Conservation (phyloP, 2,329 filamentous ascomycete genomes). For the Nothopassalora personata region DNA sequence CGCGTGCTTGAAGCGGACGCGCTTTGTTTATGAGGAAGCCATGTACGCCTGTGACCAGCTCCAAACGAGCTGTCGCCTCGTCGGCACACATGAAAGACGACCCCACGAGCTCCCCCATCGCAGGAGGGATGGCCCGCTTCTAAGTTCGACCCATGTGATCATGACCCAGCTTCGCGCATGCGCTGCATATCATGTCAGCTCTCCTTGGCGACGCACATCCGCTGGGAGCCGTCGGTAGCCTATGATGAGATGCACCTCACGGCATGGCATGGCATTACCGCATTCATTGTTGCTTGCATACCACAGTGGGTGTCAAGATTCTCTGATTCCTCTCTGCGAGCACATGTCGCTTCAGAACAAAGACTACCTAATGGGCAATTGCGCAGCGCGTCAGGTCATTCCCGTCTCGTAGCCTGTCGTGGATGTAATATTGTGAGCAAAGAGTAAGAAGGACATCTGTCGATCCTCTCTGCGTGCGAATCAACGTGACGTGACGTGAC, state of each 20-base stretch:
- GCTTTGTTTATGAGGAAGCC: slow-evolving; percentile 9
- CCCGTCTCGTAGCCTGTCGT: too few relatives aligned
- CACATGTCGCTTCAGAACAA: too few relatives aligned
- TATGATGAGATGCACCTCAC: neutral
- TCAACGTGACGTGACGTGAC: neutral
- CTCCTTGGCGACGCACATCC: neutral
- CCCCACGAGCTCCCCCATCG: slow-evolving; percentile 3
- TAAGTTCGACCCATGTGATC: slow-evolving; percentile 5
- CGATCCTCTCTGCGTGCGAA: too few relatives aligned
- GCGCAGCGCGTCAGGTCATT: too few relatives aligned
- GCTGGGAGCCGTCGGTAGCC: neutral
- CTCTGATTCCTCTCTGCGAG: too few relatives aligned
- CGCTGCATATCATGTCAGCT: slow-evolving; percentile 4
- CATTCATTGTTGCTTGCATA: neutral
- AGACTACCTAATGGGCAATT: too few relatives aligned
- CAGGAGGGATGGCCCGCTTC: slow-evolving; percentile 2
- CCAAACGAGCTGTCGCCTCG: slow-evolving; percentile 10
- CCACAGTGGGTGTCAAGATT: too few relatives aligned
- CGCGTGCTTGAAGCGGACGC: slow-evolving; percentile 4
- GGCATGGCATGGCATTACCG: neutral
- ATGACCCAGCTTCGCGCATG: neutral
- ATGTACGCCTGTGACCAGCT: slow-evolving; percentile 4
- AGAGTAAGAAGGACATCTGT: too few relatives aligned
- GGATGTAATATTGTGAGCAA: too few relatives aligned
- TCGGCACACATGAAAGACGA: slow-evolving; percentile 16